Percentiles rank a stretch among this genome's conserved stretches.
Conservation (phyloP, 305 asterid genomes). For the Solanum chacoense region DNA sequence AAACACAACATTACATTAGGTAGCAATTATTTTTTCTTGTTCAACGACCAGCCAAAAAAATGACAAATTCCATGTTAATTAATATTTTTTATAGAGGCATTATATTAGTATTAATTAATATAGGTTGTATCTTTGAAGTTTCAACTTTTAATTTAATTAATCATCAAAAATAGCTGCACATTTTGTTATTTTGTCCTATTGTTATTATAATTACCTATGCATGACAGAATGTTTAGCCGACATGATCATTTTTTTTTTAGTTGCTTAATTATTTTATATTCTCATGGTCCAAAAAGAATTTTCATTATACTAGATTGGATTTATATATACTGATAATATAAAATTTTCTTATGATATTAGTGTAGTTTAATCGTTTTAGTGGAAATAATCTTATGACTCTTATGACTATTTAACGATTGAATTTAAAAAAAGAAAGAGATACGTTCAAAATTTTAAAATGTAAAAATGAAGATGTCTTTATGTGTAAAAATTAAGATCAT, state of each 20-base stretch:
- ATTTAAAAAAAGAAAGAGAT: too few relatives aligned
- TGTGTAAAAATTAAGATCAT: background rate
- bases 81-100: background rate
- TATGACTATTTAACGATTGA: background rate
- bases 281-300: background rate
- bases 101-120: background rate
- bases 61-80: background rate
- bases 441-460: background rate
- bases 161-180: background rate
- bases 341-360: background rate
- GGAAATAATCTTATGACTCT: background rate
- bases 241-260: background rate
- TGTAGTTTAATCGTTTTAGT: background rate
- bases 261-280: background rate
- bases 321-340: background rate
- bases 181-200: background rate
- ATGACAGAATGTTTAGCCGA: background rate
- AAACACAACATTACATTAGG: background rate
- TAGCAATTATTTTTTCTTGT: background rate
- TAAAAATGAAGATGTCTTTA: too few relatives aligned
- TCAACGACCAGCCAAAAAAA: background rate
- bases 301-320: background rate
- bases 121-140: background rate
- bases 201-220: background rate
- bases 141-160: background rate